These are phyloP conservation scores for Blechomonas ayalai DNA, from an alignment of 208 protist genomes.

Conservation along the genomic window DNA sequence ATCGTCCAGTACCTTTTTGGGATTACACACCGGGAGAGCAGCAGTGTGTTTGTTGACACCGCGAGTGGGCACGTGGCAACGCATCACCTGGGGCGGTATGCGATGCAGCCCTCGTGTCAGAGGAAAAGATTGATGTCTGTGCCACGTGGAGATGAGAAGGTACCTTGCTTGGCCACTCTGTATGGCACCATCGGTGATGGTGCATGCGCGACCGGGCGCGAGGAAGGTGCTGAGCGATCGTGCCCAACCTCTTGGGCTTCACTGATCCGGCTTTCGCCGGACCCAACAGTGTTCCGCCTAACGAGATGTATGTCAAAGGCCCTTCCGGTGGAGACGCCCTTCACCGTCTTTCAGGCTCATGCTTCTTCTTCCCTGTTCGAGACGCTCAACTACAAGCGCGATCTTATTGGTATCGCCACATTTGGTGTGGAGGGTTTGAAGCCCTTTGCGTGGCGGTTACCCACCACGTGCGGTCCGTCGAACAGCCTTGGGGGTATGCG, in stretches of 20 bases:
- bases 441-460: constrained; percentile 10
- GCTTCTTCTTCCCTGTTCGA: constrained; percentile 41
- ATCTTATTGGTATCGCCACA: constrained; percentile 50
- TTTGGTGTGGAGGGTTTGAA: constrained; percentile 56
- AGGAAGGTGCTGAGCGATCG: background rate
- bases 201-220: background rate
- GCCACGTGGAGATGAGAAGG: background rate
- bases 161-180: background rate
- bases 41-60: constrained; percentile 68
- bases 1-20: constrained; percentile 74
- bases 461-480: background rate
- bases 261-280: constrained; percentile 42
- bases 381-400: constrained; percentile 49
- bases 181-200: background rate
- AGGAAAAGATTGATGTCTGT: background rate
- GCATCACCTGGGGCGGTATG: constrained; percentile 50
- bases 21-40: constrained; percentile 32
- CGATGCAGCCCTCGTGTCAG: constrained; percentile 27
- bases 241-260: constrained; percentile 5
- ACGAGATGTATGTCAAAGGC: constrained; percentile 39
- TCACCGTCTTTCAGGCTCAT: constrained; percentile 46
- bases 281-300: constrained; percentile 65
- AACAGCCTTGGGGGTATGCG: too few relatives aligned
- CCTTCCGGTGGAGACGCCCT: constrained; percentile 48
- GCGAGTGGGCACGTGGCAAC: constrained; percentile 61